Percentiles rank a stretch among this genome's conserved stretches.
These are phyloP conservation scores for Pistacia integerrima DNA, from an alignment of 345 rosid genomes.

Conservation along the genomic window DNA sequence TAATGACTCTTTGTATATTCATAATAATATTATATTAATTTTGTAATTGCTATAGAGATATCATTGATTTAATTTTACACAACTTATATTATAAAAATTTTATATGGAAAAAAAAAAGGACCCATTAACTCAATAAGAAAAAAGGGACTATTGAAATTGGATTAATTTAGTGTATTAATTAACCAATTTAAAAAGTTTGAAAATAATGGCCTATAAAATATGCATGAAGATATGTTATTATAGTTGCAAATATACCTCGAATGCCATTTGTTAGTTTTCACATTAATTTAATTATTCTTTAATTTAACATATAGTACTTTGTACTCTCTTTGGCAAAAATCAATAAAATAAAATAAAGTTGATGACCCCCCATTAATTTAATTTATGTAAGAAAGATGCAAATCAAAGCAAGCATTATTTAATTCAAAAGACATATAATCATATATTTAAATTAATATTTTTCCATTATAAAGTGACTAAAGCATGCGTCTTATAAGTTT, in stretches of 20 bases:
- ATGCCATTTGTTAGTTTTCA: not conserved
- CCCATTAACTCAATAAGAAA: too few relatives aligned
- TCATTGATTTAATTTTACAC: too few relatives aligned
- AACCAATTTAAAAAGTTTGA: too few relatives aligned
- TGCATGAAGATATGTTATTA: not conserved
- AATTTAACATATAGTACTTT: not conserved
- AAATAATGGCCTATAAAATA: not conserved
- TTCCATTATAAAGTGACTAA: constrained; percentile 10
- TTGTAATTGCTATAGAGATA: too few relatives aligned
- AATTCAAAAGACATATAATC: not conserved
- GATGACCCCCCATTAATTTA: not conserved
- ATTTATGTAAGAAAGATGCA: constrained; percentile 7
- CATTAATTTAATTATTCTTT: not conserved
- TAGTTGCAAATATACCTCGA: constrained; percentile 12
- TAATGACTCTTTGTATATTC: too few relatives aligned
- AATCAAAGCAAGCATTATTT: constrained; percentile 17
- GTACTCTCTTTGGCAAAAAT: not conserved
- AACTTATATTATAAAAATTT: too few relatives aligned
- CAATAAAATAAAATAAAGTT: not conserved
- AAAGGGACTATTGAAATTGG: too few relatives aligned
- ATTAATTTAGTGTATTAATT: too few relatives aligned
- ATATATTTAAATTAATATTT: not conserved
- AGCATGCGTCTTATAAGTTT: constrained; percentile 12
- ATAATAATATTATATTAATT: too few relatives aligned
- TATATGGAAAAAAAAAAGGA: too few relatives aligned